Base-by-base conservation (phyloP, 116 monocot species). In the Dioscorea cayenensis region DNA sequence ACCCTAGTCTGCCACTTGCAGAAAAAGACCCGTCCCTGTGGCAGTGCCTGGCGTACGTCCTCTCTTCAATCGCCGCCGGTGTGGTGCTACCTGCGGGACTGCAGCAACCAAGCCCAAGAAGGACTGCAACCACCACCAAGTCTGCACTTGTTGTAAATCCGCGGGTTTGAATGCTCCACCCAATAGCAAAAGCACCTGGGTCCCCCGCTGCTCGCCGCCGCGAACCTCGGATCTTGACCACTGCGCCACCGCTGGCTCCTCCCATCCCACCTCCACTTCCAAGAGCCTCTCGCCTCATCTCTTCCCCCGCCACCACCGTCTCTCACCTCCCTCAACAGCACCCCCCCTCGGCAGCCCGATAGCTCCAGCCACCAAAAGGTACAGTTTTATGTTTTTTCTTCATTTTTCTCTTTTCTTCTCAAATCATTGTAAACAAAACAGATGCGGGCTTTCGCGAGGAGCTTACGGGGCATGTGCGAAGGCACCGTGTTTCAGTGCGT, bases 61-160 rank as follows among this genome's bases (percentile, higher is more conserved):
- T 75, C 25, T 16, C 75, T 11, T 2, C 43, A 29, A 3, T 29
- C 51, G 80, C 49, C n/a, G 55, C 62, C 22, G 58, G n/a, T n/a
- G 68, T 23, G 7, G 35, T 36, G 29, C 67, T 1, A 95, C 95
- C 14, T 97, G 97, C 71, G 93, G 77, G 97, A 97, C 73, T 94
- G 94, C 76, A 90, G 94, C 32, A 94, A 94, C 81, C 90, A 94
- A 77, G 94, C n/a, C 94, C 7, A 94, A 97, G 79, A 97, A 97
- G 73, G 97, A 97, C 49, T 97, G 97, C 85, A 63, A 27, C 48
- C 86, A 92, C 77, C 66, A 79, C 19, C 76, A 93, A 19, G 93
- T 93, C 81, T 76, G 97, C 32, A 93, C 90, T 17, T 97, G 97
- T 84, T 97, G 97, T 79, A 92, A 93, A 71, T 86, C 84, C 84